Conservation (phyloP, 139 green algal genomes). For the Medakamo hakoo region DNA sequence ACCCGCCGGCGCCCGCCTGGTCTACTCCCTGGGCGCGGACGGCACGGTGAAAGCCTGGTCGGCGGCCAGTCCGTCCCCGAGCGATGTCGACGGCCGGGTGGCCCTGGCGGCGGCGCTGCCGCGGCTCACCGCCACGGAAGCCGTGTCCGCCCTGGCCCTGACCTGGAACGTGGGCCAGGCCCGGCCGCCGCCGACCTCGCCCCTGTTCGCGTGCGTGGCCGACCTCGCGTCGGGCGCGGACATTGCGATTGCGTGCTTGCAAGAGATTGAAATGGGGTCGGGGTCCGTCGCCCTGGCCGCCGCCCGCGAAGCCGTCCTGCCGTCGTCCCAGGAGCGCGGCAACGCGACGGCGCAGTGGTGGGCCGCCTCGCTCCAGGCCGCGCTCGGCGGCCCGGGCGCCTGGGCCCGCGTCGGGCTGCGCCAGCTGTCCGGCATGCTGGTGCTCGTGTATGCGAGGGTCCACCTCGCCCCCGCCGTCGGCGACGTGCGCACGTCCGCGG, state of each 20-base stretch:
- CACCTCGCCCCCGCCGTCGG: slow-evolving; percentile 27
- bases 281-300: slow-evolving; percentile 39
- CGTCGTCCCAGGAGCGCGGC: slow-evolving; percentile 43
- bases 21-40: slow-evolving; percentile 39
- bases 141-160: slow-evolving; percentile 38
- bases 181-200: slow-evolving; percentile 14
- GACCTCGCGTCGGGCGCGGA: slow-evolving; percentile 15
- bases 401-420: slow-evolving; percentile 50
- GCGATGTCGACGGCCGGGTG: slow-evolving; percentile 3
- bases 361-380: slow-evolving; percentile 18
- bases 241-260: slow-evolving; percentile 47
- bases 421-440: slow-evolving; percentile 72
- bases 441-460: slow-evolving; percentile 47
- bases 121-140: not conserved
- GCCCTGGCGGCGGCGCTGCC: not conserved
- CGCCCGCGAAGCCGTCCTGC: slow-evolving; percentile 21
- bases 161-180: slow-evolving; percentile 79
- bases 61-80: slow-evolving; percentile 3
- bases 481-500: slow-evolving; percentile 60
- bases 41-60: slow-evolving; percentile 46
- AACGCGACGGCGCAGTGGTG: slow-evolving; percentile 63
- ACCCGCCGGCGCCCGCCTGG: slow-evolving; percentile 17
- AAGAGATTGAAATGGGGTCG: slow-evolving; percentile 82
- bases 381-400: slow-evolving; percentile 16
- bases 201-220: slow-evolving; percentile 31